phyloP scores from a whole-genome alignment of 163 green algal genomes.

The Smithsoniella earleae region DNA sequence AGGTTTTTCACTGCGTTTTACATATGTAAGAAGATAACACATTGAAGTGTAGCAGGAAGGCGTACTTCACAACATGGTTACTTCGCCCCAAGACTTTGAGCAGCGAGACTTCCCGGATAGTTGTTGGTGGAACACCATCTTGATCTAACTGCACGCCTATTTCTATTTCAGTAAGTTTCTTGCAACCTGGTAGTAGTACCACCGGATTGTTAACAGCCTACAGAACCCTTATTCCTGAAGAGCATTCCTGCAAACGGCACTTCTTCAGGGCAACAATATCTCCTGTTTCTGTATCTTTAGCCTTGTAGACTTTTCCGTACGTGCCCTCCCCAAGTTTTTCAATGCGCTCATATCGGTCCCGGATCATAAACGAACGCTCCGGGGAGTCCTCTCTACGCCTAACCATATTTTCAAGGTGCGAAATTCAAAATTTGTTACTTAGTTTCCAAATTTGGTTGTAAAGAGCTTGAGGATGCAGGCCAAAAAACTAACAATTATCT shows the following conservation, averaged over 20 bases:
- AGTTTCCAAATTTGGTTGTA: too few species aligned
- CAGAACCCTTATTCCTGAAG: neutral
- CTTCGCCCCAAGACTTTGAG: slow-evolving; percentile 94
- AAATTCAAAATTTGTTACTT: too few species aligned
- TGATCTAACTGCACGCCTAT: slow-evolving; percentile 82
- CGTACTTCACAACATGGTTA: slow-evolving; percentile 95
- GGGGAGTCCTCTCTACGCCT: slow-evolving; percentile 11
- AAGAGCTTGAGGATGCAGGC: too few species aligned
- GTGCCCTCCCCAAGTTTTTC: slow-evolving; percentile 95
- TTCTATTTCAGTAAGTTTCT: too few species aligned
- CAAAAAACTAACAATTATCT: too few species aligned
- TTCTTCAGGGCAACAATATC: slow-evolving; percentile 96
- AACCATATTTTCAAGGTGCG: neutral
- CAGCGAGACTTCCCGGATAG: slow-evolving; percentile 91
- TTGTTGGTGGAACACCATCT: slow-evolving; percentile 93
- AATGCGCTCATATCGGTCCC: slow-evolving; percentile 92
- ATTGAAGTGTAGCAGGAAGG: too few species aligned
- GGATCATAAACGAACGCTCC: slow-evolving; percentile 18
- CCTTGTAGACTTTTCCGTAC: slow-evolving; percentile 97
- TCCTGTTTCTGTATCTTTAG: slow-evolving; percentile 72
- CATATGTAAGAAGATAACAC: too few species aligned
- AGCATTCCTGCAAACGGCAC: slow-evolving; percentile 75
- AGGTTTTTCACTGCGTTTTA: too few species aligned
- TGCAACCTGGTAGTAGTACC: neutral
- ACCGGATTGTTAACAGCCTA: neutral